Base-by-base conservation (phyloP, 2,329 filamentous ascomycete genomes). In the Aspergillus oerlinghausenensis region DNA sequence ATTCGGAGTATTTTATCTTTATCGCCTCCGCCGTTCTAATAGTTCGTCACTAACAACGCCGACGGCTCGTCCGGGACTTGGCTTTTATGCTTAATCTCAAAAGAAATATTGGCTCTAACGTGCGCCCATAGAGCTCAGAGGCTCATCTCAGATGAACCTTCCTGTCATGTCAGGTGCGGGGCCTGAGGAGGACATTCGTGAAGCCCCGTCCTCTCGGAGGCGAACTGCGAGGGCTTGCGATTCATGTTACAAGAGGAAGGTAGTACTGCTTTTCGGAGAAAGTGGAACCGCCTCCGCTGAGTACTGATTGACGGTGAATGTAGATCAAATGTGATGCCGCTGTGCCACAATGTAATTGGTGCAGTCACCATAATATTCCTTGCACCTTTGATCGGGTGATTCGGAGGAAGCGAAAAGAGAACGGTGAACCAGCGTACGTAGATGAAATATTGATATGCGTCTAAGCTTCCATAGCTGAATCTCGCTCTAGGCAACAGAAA, bases 271-370 rank as follows among this genome's bases (percentile, higher is more conserved):
- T 38, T 19, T 17, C 14, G 23, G 35, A n/a, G n/a, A 35, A 23
- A 45, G 21, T 8, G 1, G 42, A 45, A 45, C 40, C 21, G 17
- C 21, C 8, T 43, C 40, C 26, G 23, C 11, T 38, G 58, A 43
- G 9, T 43, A 52, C 11, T 40, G 32, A 45, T 10, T 2, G 32
- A 10, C 25, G 21, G 21, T 14, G n/a, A 10, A 11, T 49, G 14
- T 45, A 80, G 78, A 82, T 82, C 57, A 80, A 81, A 71, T 82
- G 80, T 59, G 79, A 80, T 62, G 71, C 70, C 2, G 70, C 70
- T 17, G 57, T 70, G 9, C 75, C 76, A 3, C 70, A 73, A 50
- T 82, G 79, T 67, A 77, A 82, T 64, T 82, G 79, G 79, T 82
- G 79, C 62, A 72, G 70, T 51, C 77, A 81, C 64, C 79, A 81